Conservation (phyloP, 2,329 filamentous ascomycete species). For the Plenodomus biglobosus region DNA sequence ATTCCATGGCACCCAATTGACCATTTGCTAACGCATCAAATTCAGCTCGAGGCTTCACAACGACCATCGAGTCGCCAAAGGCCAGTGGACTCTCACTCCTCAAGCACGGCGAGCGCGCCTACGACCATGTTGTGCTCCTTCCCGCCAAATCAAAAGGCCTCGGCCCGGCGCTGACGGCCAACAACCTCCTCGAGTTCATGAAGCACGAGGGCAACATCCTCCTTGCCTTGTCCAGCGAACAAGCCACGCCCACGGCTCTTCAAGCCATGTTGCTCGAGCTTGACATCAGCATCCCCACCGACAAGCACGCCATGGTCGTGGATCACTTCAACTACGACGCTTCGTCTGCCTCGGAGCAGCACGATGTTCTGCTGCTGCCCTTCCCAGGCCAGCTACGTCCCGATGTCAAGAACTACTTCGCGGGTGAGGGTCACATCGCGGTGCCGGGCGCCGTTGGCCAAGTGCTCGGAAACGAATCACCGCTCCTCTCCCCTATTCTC, state of each 20-base stretch:
- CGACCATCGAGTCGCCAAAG: slow-evolving; percentile 70
- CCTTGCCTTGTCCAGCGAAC: slow-evolving; percentile 74
- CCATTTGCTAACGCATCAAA: not conserved
- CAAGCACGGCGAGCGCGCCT: slow-evolving; percentile 80
- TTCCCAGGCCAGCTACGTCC: slow-evolving; percentile 65
- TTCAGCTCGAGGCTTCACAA: slow-evolving; percentile 76
- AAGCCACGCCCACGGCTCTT: slow-evolving; percentile 70
- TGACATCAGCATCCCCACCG: slow-evolving; percentile 82
- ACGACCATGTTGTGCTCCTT: slow-evolving; percentile 88
- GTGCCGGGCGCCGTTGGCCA: slow-evolving; percentile 82
- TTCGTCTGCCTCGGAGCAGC: slow-evolving; percentile 72
- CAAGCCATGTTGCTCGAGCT: slow-evolving; percentile 81
- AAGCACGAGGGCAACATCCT: slow-evolving; percentile 91
- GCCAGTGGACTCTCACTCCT: slow-evolving; percentile 69
- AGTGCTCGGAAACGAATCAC: slow-evolving; percentile 71
- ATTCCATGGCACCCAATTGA: slow-evolving; percentile 1
- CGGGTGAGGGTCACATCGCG: slow-evolving; percentile 69
- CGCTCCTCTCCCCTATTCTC: slow-evolving; percentile 78
- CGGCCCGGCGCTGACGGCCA: slow-evolving; percentile 83
- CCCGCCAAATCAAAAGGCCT: slow-evolving; percentile 91
- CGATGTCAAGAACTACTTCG: slow-evolving; percentile 77
- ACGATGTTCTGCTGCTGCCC: slow-evolving; percentile 83
- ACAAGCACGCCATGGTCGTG: slow-evolving; percentile 81
- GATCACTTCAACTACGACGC: slow-evolving; percentile 96
- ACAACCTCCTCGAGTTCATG: slow-evolving; percentile 84